A percentile compares a stretch with the other conserved stretches of the same genome.
Conservation (phyloP, 805 yeast genomes). For the Candida pini region DNA sequence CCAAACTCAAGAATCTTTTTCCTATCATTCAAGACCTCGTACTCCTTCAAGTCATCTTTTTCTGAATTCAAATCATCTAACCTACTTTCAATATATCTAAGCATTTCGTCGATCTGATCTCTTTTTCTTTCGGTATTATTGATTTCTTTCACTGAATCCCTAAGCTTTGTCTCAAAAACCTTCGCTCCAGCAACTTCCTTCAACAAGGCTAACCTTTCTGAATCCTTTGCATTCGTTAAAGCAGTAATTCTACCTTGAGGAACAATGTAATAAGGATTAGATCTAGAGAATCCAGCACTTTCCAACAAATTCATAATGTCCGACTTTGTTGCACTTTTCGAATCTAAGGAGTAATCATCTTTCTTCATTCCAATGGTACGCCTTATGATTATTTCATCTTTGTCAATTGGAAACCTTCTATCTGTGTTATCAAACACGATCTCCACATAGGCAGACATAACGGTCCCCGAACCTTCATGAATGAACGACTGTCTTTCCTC, state of each 20-base stretch:
- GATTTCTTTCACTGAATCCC: conserved; percentile 79
- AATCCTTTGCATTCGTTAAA: conserved; percentile 82
- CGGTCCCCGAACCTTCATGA: conserved; percentile 87
- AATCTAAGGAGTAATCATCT: conserved; percentile 85
- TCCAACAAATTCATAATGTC: conserved; percentile 81
- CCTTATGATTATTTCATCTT: conserved; percentile 65
- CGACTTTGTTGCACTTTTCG: conserved; percentile 68
- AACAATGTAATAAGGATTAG: conserved; percentile 92
- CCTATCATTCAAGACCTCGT: conserved; percentile 59
- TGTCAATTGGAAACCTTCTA: conserved; percentile 63
- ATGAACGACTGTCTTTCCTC: conserved; percentile 84
- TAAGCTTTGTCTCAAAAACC: conserved; percentile 76
- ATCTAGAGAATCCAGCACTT: conserved; percentile 85
- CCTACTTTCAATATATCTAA: conserved; percentile 64
- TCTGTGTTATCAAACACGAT: conserved; percentile 79
- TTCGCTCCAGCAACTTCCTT: conserved; percentile 95
- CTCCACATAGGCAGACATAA: conserved; percentile 91
- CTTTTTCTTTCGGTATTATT: conserved; percentile 61
- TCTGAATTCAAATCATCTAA: conserved; percentile 77
- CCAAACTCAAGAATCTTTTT: conserved; percentile 71
- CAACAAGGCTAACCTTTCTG: conserved; percentile 69
- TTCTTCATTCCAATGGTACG: conserved; percentile 92
- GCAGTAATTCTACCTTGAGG: conserved; percentile 93
- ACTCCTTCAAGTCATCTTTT: conserved; percentile 65
- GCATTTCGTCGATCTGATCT: conserved; percentile 67